phyloP scores from a whole-genome alignment of 1,284 basidiomycete species.

The Ceratobasidium sp. region DNA sequence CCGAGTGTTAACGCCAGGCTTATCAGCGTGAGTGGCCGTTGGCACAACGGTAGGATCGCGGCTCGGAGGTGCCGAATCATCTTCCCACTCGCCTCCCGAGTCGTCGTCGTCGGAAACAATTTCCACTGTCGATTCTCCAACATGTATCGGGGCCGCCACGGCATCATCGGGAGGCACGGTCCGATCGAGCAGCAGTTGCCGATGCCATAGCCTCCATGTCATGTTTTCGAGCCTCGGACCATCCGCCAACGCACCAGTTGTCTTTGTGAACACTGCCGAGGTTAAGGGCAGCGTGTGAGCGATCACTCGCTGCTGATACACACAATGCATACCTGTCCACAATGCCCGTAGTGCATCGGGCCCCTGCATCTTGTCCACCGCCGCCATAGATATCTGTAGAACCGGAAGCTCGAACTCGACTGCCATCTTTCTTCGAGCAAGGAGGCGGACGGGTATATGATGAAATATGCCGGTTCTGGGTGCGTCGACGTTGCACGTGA shows the following conservation, averaged over 20 bases:
- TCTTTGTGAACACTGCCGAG: conserved; percentile 76
- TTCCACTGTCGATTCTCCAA: conserved; percentile 38
- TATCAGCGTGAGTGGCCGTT: neutral
- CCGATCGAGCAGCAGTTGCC: conserved; percentile 52
- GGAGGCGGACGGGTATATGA: conserved; percentile 42
- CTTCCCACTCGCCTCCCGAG: conserved; percentile 38
- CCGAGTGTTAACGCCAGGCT: conserved; percentile 48
- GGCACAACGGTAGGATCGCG: conserved; percentile 22
- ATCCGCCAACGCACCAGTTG: conserved; percentile 75
- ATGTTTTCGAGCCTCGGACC: conserved; percentile 82
- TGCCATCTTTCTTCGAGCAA: conserved; percentile 53
- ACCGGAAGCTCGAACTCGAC: conserved; percentile 63
- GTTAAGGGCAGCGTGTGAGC: conserved; percentile 37
- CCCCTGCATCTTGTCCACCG: conserved; percentile 67
- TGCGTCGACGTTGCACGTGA: conserved; percentile 37
- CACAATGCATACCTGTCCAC: conserved; percentile 62
- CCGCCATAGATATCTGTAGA: conserved; percentile 66
- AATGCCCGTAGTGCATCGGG: conserved; percentile 65
- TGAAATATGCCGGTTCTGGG: conserved; percentile 41
- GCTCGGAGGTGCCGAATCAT: conserved; percentile 45
- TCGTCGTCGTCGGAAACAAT: conserved; percentile 44
- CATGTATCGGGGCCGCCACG: neutral
- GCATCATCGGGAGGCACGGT: neutral
- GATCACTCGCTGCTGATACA: conserved; percentile 27
- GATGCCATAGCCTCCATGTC: conserved; percentile 83